Conservation (phyloP, 1,284 basidiomycete species). For the Schizophyllum amplum region DNA sequence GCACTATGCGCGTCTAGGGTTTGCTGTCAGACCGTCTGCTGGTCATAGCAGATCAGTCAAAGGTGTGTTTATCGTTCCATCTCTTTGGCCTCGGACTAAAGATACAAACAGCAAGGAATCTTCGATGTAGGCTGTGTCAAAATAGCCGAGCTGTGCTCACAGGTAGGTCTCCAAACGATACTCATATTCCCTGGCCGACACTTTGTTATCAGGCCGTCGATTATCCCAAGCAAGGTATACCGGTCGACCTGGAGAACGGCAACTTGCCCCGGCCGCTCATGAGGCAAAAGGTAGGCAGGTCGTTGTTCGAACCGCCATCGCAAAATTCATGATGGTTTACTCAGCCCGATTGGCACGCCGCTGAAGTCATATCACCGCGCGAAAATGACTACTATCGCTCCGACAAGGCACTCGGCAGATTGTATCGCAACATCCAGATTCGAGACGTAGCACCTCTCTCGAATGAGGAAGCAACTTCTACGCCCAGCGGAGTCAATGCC, state of each 20-base stretch:
- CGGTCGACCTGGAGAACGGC: constrained; percentile 42
- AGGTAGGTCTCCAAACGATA: constrained; percentile 21
- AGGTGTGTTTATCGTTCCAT: constrained; percentile 26
- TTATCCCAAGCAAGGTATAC: constrained; percentile 65
- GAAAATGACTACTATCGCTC: constrained; percentile 65
- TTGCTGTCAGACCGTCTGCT: constrained; percentile 63
- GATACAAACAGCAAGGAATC: constrained; percentile 45
- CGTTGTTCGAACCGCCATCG: constrained; percentile 31
- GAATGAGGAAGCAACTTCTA: constrained; percentile 9
- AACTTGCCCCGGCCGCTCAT: constrained; percentile 42
- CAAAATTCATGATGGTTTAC: constrained; percentile 25
- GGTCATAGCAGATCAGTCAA: constrained; percentile 69
- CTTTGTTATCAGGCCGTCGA: constrained; percentile 47
- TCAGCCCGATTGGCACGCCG: constrained; percentile 39
- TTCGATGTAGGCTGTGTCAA: constrained; percentile 53
- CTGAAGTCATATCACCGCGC: constrained; percentile 50
- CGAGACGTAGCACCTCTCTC: constrained; percentile 27
- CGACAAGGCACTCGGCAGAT: constrained; percentile 53
- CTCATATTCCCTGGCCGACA: too few species aligned
- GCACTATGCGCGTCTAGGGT: constrained; percentile 35
- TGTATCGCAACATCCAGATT: constrained; percentile 55
- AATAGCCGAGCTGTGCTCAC: constrained; percentile 59
- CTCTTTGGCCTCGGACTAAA: constrained; percentile 4
- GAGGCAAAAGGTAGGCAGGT: not conserved
- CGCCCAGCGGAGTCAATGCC: constrained; percentile 4